Conservation (phyloP, 1,284 basidiomycete genomes). For the Ceratobasidium sp. region DNA sequence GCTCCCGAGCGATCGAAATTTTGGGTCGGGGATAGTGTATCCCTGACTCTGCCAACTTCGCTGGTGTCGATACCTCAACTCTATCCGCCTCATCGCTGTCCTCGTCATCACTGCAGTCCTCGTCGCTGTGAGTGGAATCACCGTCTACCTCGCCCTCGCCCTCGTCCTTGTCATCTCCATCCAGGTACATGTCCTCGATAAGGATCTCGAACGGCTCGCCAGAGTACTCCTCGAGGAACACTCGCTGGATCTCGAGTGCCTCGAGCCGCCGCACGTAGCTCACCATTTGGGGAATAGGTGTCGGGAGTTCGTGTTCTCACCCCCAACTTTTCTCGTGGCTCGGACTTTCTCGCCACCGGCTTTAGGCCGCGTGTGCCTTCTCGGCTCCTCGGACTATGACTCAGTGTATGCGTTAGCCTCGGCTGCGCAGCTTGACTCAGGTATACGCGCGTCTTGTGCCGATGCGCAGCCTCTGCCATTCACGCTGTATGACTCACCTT, state of each 20-base stretch:
- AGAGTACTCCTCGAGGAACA: conserved; percentile 5
- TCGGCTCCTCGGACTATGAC: too few species aligned
- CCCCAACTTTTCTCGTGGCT: too few species aligned
- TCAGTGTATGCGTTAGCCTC: too few species aligned
- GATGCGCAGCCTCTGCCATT: too few species aligned
- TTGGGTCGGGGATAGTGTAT: conserved; percentile 24
- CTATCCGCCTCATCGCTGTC: background rate
- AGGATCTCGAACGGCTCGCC: background rate
- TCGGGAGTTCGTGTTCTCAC: too few species aligned
- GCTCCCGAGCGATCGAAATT: conserved; percentile 18
- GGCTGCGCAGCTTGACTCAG: too few species aligned
- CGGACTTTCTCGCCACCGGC: too few species aligned
- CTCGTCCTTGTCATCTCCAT: background rate
- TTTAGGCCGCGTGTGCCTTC: too few species aligned
- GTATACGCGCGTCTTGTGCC: too few species aligned
- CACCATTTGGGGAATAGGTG: conserved; percentile 25
- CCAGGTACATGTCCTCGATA: background rate
- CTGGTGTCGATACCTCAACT: background rate
- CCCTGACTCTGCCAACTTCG: background rate
- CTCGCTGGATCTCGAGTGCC: conserved; percentile 18
- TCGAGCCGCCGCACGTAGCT: conserved; percentile 18
- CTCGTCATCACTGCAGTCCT: background rate
- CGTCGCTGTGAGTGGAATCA: background rate
- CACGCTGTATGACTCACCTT: too few species aligned
- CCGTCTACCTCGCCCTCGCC: background rate